Evolutionary conservation across 2,329 filamentous ascomycete genomes (phyloP).

Genomic region (Aureobasidium sp.): DNA sequence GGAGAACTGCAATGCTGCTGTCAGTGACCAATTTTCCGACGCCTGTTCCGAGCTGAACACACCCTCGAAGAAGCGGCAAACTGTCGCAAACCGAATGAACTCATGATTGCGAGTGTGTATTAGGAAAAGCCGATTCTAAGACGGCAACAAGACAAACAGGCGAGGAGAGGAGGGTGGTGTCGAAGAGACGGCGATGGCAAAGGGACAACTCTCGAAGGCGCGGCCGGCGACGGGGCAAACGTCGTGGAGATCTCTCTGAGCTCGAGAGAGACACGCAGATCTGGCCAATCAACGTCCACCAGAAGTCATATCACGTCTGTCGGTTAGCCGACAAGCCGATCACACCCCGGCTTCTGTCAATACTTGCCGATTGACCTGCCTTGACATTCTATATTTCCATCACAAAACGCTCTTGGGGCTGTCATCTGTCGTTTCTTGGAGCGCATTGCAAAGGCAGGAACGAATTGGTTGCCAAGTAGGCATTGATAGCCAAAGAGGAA

Average conservation of each 20-base stretch:
- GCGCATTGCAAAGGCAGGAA: neutral
- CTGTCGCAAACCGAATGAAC: conserved; percentile 28
- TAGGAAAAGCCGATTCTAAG: neutral
- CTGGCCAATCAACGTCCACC: neutral
- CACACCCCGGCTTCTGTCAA: neutral
- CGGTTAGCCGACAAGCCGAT: neutral
- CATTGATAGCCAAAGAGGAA: neutral
- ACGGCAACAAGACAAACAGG: neutral
- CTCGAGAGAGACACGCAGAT: neutral
- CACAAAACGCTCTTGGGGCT: no score
- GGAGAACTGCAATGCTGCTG: conserved; percentile 12
- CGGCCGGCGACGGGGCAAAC: conserved; percentile 8
- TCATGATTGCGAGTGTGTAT: conserved; percentile 21
- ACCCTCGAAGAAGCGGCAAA: conserved; percentile 23
- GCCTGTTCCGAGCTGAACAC: conserved; percentile 14
- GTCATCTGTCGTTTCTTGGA: no score
- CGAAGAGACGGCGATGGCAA: neutral
- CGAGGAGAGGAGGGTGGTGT: neutral
- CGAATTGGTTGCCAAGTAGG: neutral
- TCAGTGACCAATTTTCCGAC: neutral
- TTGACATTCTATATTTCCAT: neutral
- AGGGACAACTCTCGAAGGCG: neutral
- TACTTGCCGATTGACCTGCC: conserved; percentile 3
- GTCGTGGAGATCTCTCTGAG: neutral
- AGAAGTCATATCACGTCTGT: neutral